Percentiles rank a stretch among this genome's conserved stretches.
Evolutionary conservation across 192 early-diverging fungal genomes (phyloP).

Genomic region (Umbelopsis isabellina): DNA sequence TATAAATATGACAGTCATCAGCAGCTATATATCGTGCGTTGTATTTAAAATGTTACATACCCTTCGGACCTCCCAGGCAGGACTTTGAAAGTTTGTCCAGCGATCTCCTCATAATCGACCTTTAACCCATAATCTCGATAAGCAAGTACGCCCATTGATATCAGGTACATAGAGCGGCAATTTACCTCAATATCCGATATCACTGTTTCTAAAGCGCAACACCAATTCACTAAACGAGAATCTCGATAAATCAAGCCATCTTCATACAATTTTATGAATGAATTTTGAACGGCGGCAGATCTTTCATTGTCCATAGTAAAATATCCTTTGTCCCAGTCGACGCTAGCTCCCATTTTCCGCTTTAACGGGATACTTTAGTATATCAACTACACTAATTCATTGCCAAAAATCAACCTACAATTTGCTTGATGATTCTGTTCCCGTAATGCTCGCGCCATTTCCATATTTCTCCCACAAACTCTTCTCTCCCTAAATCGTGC

Average conservation of each 20-base stretch:
- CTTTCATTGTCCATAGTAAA: constrained; percentile 91
- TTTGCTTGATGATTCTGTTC: constrained; percentile 81
- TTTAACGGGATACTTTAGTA: not conserved
- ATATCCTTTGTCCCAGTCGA: constrained; percentile 83
- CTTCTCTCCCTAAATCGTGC: constrained; percentile 86
- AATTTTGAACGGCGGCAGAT: constrained; percentile 79
- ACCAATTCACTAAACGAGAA: constrained; percentile 96
- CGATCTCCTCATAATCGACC: constrained; percentile 84
- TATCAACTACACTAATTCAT: too few species aligned
- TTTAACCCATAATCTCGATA: constrained; percentile 16
- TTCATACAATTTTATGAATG: constrained; percentile 86
- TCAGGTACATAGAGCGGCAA: not conserved
- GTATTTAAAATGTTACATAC: constrained; percentile 38
- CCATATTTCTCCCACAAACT: constrained; percentile 85
- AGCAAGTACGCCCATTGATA: not conserved
- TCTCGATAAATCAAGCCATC: constrained; percentile 91
- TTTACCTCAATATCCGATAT: constrained; percentile 92
- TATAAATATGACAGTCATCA: constrained; percentile 42
- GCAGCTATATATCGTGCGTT: not conserved
- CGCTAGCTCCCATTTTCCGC: constrained; percentile 77
- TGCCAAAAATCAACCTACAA: constrained; percentile 36
- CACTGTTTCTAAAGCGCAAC: constrained; percentile 89
- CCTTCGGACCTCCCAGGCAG: constrained; percentile 78
- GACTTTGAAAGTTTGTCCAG: constrained; percentile 66
- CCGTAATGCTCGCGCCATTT: constrained; percentile 84